Evolutionary conservation across 2,329 filamentous ascomycete genomes (phyloP), one percentile per base, ranked within the genome.

Genomic region (Trichophyton mentagrophytes): DNA sequence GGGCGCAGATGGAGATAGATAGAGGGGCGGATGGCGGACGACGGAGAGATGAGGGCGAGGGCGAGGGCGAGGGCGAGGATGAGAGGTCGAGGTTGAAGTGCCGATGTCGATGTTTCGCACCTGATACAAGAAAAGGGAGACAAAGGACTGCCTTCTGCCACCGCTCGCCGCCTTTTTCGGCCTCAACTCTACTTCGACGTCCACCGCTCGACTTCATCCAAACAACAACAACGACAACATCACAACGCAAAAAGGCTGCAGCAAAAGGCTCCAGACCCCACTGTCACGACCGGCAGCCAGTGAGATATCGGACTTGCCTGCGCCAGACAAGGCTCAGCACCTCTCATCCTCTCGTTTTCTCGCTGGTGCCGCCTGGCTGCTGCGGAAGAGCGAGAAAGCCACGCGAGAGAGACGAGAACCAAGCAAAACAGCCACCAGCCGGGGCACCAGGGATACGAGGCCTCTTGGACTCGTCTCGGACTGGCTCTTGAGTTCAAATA

Each of bases 391-490:
- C 51, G 30, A 25, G 51, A 20, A 36, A 25, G 22, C 51, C 44
- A 47, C 44, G 44, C 44, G 49, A 53, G 49, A 53, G 27, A 53
- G 27, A 53, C 49, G 49, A 53, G 49, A 15, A 53, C 49, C 49
- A 53, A 53, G 49, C 49, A 53, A 53, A 53, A 53, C 49, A 53
- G 49, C 49, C 49, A 53, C 49, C 33, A 15, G 49, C 49, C 27
- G n/a, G 49, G 49, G 22, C n/a, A 25, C 22, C 7, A 15, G 22
- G 22, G 22, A 53, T 53, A 53, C 49, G 49, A 53, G 49, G 13
- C 20, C 15, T n/a, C 27, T 33, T 30, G 49, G 8, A 11, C 3
- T 53, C 44, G 44, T 47, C 44, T 47, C 44, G 44, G 44, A 47
- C 44, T 47, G 42, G 20, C 42, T 20, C 44, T 22, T 30, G 27